Evolutionary conservation across 1,284 basidiomycete species (phyloP), one percentile per base, ranked within the genome.

Genomic region (Pseudozyma tsukubaensis): DNA sequence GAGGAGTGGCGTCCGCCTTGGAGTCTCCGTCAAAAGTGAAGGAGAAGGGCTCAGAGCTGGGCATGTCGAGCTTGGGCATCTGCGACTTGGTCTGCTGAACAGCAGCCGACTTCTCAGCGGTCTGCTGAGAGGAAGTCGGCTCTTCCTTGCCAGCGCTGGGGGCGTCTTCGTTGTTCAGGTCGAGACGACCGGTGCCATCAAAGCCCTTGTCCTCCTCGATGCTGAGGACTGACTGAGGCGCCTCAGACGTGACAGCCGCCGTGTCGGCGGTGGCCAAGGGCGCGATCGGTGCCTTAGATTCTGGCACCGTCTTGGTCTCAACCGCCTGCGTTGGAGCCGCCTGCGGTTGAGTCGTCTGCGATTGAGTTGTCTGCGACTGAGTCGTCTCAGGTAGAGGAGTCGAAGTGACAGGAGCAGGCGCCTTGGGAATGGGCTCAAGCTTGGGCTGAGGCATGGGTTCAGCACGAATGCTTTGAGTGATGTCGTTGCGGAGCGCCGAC

Each of bases 141-240:
- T 37, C 59, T 1, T 35, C 59, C 36, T 61, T 54, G 8, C 40
- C 36, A 24, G 37, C 49, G 47, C 11, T 47, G 2, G n/a, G 18
- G 19, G 53, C 18, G 21, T 42, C 60, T 13, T 13, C 58, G 42
- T 37, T 48, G 19, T 16, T 47, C 0, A 80, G 24, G 43, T 78
- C 78, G 14, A 83, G 66, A 47, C 73, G 71, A 8, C 82, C 82
- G 5, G 77, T 81, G 35, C 82, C 82, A 47, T 83, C 82, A 29
- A 83, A 77, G 44, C 51, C 66, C 42, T 71, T 68, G 64, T 82
- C 78, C 40, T 80, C 56, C 24, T 65, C 70, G 18, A 83, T 72
- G 61, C 77, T 82, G 29, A 73, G 58, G 47, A 70, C 66, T 19
- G 72, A 62, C 35, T 65, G 48, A 36, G 67, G 57, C 6, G 72